Evolutionary conservation across 371 early-diverging fungal genomes (phyloP).

Genomic region (Mortierella sp.): DNA sequence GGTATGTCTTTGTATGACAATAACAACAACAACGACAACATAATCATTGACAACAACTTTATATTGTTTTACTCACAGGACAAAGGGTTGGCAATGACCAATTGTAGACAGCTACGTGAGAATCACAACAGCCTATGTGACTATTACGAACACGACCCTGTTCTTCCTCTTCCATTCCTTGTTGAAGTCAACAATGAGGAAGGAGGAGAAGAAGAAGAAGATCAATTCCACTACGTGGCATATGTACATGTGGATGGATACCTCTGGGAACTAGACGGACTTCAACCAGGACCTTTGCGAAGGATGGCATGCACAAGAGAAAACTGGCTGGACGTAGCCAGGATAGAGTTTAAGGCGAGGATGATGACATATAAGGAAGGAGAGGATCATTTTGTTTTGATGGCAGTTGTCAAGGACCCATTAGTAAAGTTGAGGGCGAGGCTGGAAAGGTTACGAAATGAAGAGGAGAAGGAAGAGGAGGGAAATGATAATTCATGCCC

Average conservation of each 20-base stretch:
- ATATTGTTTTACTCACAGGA: slow-evolving; percentile 17
- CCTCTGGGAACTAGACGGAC: slow-evolving; percentile 65
- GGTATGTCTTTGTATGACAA: too few relatives aligned
- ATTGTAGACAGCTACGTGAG: slow-evolving; percentile 47
- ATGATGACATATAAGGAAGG: neutral
- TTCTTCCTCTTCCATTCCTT: neutral
- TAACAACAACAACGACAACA: neutral
- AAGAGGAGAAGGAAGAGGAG: too few relatives aligned
- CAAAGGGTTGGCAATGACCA: slow-evolving; percentile 59
- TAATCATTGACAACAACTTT: neutral
- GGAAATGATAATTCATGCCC: too few relatives aligned
- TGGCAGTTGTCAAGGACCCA: slow-evolving; percentile 19
- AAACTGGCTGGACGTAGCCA: neutral
- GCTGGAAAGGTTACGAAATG: neutral
- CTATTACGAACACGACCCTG: slow-evolving; percentile 15
- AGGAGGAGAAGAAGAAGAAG: neutral
- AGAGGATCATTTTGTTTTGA: slow-evolving; percentile 16
- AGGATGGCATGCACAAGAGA: neutral
- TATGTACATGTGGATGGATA: slow-evolving; percentile 59
- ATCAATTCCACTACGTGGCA: slow-evolving; percentile 58
- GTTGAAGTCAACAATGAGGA: neutral
- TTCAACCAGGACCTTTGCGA: slow-evolving; percentile 57
- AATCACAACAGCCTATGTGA: slow-evolving; percentile 60
- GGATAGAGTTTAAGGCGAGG: slow-evolving; percentile 8
- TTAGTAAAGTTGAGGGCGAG: neutral